These are phyloP conservation scores for Cyclospora cayetanensis DNA, from an alignment of 169 alveolate genomes.

Conservation along the genomic window DNA sequence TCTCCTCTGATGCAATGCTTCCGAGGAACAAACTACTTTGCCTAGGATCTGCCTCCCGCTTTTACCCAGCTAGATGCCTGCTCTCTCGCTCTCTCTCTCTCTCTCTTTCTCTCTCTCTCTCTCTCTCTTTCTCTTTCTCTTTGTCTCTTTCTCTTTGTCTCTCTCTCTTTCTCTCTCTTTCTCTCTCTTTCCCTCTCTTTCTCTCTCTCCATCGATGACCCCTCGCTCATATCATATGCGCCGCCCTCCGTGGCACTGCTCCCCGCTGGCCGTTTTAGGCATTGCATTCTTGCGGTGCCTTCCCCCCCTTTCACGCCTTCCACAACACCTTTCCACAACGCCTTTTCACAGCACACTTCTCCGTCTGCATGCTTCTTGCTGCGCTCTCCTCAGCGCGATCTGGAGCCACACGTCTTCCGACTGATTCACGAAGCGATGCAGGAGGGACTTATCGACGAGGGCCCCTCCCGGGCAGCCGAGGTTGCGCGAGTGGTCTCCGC, in stretches of 20 bases:
- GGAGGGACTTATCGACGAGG: not conserved
- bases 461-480: not conserved
- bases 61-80: not conserved
- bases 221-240: too few relatives aligned
- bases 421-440: slow-evolving; percentile 5
- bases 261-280: too few relatives aligned
- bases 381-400: not conserved
- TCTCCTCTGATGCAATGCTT: too few relatives aligned
- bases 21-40: too few relatives aligned
- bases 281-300: too few relatives aligned
- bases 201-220: not conserved
- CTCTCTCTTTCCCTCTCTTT: not conserved
- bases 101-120: not conserved
- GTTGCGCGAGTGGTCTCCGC: not conserved
- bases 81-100: not conserved
- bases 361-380: not conserved
- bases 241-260: too few relatives aligned
- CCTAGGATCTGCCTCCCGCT: not conserved
- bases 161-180: not conserved
- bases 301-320: not conserved
- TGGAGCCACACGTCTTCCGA: slow-evolving; percentile 49
- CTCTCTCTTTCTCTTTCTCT: not conserved
- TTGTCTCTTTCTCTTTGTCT: not conserved
- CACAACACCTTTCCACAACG: not conserved
- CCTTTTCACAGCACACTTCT: not conserved